Base-by-base conservation (phyloP, 2,329 filamentous ascomycete species). In the Cadophora sp. region DNA sequence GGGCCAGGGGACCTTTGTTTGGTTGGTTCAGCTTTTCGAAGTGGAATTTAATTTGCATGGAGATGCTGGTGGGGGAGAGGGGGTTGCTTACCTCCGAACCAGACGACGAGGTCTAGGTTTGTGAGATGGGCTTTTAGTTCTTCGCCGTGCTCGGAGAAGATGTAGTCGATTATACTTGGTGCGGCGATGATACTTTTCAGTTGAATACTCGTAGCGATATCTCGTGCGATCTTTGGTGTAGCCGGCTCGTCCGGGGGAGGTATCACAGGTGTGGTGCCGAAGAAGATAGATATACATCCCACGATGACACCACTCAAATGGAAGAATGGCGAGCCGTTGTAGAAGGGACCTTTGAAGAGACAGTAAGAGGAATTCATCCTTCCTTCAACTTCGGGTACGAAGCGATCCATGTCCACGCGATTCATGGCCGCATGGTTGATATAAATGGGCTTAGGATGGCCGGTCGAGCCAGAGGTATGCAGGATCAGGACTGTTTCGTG, bases 391-490 rank as follows among this genome's bases (percentile, higher is more conserved):
- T 18, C 24, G 22, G 63, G 56, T 2, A 39, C 24, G n/a, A 65
- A 36, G 8, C 20, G 33, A 24, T 67, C 65, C 6, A 13, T 50
- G 30, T 67, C 68, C 1, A 60, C 33, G 16, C 65, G 53, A 4
- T 48, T 41, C 13, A 69, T 24, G 16, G 36, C 65, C 2, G 39
- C 22, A 36, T 69, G 39, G 20, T 55, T 69, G 24, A 66, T 13
- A 6, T 13, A 62, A 13, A 82, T 78, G 0, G 80, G 80, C 59
- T 82, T 82, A 1, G 80, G 81, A 0, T 80, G 59, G 0, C 81
- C 81, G 0, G 81, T 83, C 1, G 78, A 77, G 4, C 81, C 81
- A 3, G 80, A 82, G 0, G 81, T 82, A 58, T 83, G 81, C 0
- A 82, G 62, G n/a, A 80, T 75, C n/a, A 79, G 75, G 2, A 81